These are phyloP conservation scores for Gynandropsis gynandra DNA, from an alignment of 345 rosid genomes.

Conservation along the genomic window DNA sequence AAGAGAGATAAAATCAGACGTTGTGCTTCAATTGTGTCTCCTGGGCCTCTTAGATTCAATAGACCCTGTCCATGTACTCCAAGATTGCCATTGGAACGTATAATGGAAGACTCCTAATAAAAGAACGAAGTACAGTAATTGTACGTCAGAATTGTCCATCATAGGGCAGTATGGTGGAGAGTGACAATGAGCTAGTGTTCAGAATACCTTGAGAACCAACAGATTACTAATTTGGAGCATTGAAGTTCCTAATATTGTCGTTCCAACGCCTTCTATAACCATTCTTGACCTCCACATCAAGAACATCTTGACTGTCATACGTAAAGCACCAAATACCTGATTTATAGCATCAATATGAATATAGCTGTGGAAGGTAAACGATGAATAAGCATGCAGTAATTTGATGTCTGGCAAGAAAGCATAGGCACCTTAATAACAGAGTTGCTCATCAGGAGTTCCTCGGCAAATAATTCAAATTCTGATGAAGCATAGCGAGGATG, in stretches of 20 bases:
- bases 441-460: constrained; percentile 88
- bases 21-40: constrained; percentile 32
- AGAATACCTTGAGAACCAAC: constrained; percentile 78
- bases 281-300: constrained; percentile 93
- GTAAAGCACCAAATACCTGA: constrained; percentile 93
- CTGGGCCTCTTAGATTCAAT: constrained; percentile 22
- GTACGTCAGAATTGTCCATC: background rate
- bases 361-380: background rate
- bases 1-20: constrained; percentile 27
- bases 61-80: constrained; percentile 34
- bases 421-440: constrained; percentile 59
- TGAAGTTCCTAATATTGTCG: constrained; percentile 69
- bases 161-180: background rate
- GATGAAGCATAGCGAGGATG: constrained; percentile 77
- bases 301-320: constrained; percentile 94
- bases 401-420: background rate
- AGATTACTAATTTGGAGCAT: constrained; percentile 86
- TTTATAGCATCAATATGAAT: constrained; percentile 13
- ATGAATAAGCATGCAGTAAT: background rate
- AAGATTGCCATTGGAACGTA: constrained; percentile 31
- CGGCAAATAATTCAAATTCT: constrained; percentile 89
- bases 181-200: background rate
- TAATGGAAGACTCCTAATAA: constrained; percentile 27
- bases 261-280: constrained; percentile 88
- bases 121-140: constrained; percentile 2